phyloP scores from a whole-genome alignment of 2,329 filamentous ascomycete species.

The Cryphonectria carpinicola region DNA sequence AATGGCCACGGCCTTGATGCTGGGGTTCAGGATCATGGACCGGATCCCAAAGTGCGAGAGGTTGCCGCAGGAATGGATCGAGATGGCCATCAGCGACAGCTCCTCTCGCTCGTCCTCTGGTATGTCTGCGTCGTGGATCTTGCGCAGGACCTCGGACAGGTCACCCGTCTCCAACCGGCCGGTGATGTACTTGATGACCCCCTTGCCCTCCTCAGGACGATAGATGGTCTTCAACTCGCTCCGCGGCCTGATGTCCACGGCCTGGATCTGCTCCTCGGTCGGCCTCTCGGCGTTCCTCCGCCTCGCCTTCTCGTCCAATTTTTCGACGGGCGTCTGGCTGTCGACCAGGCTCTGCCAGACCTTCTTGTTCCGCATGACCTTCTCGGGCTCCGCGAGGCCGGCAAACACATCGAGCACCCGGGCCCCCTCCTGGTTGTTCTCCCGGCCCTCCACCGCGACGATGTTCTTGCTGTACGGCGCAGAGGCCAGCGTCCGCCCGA shows the following conservation, averaged over 20 bases:
- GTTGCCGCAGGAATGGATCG: conserved; percentile 96
- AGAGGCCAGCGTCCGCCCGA: conserved; percentile 84
- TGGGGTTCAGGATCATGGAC: conserved; percentile 80
- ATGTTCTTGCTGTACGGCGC: conserved; percentile 85
- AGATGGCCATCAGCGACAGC: conserved; percentile 78
- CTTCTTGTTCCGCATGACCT: conserved; percentile 83
- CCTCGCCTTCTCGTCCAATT: conserved; percentile 46
- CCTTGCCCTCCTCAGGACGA: conserved; percentile 63
- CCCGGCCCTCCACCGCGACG: conserved; percentile 86
- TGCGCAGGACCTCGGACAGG: conserved; percentile 66
- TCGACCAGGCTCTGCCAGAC: conserved; percentile 62
- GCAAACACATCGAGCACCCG: conserved; percentile 83
- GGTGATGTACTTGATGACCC: conserved; percentile 77
- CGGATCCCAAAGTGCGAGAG: conserved; percentile 93
- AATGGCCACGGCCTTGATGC: conserved; percentile 88
- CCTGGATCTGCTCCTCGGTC: conserved; percentile 35
- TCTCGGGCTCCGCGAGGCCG: conserved; percentile 72
- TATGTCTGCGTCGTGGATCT: conserved; percentile 55
- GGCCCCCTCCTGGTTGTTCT: conserved; percentile 84
- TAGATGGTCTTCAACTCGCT: conserved; percentile 57
- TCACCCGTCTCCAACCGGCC: conserved; percentile 76
- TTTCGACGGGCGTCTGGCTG: conserved; percentile 44
- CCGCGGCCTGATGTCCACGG: conserved; percentile 55
- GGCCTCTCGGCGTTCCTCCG: conserved; percentile 40
- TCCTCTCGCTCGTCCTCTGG: conserved; percentile 40